phyloP scores from a whole-genome alignment of 257 asterid species.

The Solanum stenotomum region DNA sequence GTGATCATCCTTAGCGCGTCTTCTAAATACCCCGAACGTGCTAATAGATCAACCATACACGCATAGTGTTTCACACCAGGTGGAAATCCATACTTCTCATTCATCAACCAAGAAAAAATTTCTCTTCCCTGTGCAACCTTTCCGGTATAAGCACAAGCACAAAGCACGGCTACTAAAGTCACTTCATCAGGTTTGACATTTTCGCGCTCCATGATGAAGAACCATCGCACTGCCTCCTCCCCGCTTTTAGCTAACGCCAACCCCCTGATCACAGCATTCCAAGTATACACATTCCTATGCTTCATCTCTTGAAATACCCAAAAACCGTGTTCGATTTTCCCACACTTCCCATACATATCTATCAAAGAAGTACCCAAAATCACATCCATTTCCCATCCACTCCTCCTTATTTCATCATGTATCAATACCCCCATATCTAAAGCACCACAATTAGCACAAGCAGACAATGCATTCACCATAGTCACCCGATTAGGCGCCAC shows the following conservation, averaged over 20 bases:
- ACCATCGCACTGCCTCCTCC: constrained; percentile 46
- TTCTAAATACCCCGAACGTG: constrained; percentile 34
- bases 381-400: constrained; percentile 55
- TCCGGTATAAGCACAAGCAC: constrained; percentile 58
- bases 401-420: constrained; percentile 33
- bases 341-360: constrained; percentile 63
- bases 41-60: constrained; percentile 59
- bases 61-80: constrained; percentile 55
- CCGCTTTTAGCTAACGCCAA: constrained; percentile 54
- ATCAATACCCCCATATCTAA: constrained; percentile 50
- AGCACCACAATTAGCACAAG: constrained; percentile 50
- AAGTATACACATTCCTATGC: constrained; percentile 44
- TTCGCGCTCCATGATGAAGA: constrained; percentile 41
- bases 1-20: constrained; percentile 35
- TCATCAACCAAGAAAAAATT: constrained; percentile 37
- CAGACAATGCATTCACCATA: constrained; percentile 57
- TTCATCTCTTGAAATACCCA: constrained; percentile 37
- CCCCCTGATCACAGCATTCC: constrained; percentile 66
- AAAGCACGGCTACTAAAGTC: constrained; percentile 46
- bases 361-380: constrained; percentile 68
- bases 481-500: constrained; percentile 67
- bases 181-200: constrained; percentile 45
- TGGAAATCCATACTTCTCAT: constrained; percentile 35
- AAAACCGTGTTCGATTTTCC: constrained; percentile 34
- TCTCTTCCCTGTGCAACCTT: constrained; percentile 27